Evolutionary conservation across 768 basidiomycete genomes (phyloP), one percentile per base, ranked within the genome.

Genomic region (Tephrocybe sp.): DNA sequence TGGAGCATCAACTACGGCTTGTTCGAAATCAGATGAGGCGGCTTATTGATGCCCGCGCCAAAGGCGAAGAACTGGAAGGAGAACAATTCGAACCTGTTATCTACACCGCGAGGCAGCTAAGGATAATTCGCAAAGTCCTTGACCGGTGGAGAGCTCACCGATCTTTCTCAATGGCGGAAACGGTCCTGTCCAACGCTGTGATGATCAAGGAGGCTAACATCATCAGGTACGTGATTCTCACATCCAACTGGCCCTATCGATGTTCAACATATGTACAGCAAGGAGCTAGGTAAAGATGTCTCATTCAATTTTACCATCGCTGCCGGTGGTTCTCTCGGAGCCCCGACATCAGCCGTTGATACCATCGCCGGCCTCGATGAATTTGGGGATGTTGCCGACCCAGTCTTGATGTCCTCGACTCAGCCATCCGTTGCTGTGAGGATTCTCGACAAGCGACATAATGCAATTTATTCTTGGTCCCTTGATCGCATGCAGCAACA

Each of bases 181-280:
- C 79, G 23, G 83, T 94, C 19, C 71, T 98, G 44, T 84, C 87
- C 5, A 86, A 80, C 62, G 94, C 94, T 9, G 85, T 94, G 1
- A 64, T 86, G 47, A 74, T 97, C 33, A 94, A 97, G 67, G 97
- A 99, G 69, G 95, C 93, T 4, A 97, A 97, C 65, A 77, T 97
- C 39, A 88, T 97, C 58, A 92, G 90, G 88, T 86, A 53, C 40
- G 51, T 58, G 37, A 8, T 40, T 37, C 21, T 31, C 12, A 24
- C 19, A 9, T n/a, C 18, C 41, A n/a, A 3, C 29, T 54, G 53
- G 33, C 21, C 15, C 44, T 21, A 25, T 18, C 34, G 23, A 13
- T n/a, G 18, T 22, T 41, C 16, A 30, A 33, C 16, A 19, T 54
- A 23, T 49, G 50, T 42, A 33, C 62, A 94, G 93, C 70, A 88